Conservation (phyloP, 1,284 basidiomycete species). For the Lignosus rhinocerotis region DNA sequence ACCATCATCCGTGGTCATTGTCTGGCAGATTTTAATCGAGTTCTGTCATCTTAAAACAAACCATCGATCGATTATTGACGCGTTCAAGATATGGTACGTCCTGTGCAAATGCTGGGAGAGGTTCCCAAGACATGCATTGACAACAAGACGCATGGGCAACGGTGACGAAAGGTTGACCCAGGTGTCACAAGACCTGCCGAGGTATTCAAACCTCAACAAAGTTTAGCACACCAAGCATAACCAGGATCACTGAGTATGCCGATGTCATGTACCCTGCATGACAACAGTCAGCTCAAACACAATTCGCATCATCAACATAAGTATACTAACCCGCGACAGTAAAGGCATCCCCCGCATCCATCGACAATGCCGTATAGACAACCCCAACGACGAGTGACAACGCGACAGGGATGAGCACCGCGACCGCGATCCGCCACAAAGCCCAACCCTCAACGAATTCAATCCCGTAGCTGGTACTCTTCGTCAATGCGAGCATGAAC, state of each 20-base stretch:
- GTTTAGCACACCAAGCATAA: conserved; percentile 21
- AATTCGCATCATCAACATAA: not conserved
- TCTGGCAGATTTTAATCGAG: no score
- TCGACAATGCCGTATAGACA: conserved; percentile 12
- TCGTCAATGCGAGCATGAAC: conserved; percentile 27
- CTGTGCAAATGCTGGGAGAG: no score
- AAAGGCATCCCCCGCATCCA: conserved; percentile 21
- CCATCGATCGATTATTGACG: no score
- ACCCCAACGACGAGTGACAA: conserved; percentile 16
- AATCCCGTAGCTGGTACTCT: conserved; percentile 20
- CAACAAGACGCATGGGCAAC: no score
- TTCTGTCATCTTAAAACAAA: no score
- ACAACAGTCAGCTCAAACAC: not conserved
- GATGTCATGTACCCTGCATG: conserved; percentile 21
- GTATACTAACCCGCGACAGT: conserved; percentile 23
- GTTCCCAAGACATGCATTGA: no score
- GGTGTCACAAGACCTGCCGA: no score
- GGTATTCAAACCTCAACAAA: conserved; percentile 17
- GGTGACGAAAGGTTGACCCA: no score
- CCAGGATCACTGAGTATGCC: conserved; percentile 24
- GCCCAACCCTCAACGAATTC: conserved; percentile 28
- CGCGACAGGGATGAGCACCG: conserved; percentile 18
- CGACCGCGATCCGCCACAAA: conserved; percentile 19
- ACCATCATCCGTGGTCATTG: no score
- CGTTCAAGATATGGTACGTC: no score